These are phyloP conservation scores for Coprinopsis marcescibilis DNA, from an alignment of 768 basidiomycete genomes.

Conservation along the genomic window DNA sequence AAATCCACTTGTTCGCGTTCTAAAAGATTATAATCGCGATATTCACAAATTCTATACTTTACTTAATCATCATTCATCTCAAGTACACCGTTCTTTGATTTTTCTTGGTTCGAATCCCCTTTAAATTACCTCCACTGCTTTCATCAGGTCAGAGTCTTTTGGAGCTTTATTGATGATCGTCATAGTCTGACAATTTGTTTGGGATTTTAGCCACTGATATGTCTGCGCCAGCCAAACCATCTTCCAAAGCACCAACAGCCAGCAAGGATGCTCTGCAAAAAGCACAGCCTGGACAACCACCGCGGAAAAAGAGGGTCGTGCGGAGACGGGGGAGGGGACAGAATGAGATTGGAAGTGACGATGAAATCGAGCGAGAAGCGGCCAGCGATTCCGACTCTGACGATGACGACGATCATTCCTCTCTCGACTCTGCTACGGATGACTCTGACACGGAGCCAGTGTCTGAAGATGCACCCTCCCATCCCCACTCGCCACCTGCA, in stretches of 20 bases:
- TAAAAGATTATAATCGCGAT: slow-evolving; percentile 4
- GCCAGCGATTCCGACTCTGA: slow-evolving; percentile 70
- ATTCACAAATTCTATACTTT: not conserved
- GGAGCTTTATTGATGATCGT: slow-evolving; percentile 8
- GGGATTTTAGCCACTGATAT: slow-evolving; percentile 29
- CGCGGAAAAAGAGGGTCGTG: slow-evolving; percentile 40
- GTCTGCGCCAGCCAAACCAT: slow-evolving; percentile 37
- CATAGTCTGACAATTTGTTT: slow-evolving; percentile 16
- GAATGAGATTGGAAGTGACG: slow-evolving; percentile 62
- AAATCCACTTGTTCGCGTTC: not conserved
- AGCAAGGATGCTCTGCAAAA: slow-evolving; percentile 26
- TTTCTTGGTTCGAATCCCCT: slow-evolving; percentile 13
- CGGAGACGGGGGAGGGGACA: slow-evolving; percentile 62
- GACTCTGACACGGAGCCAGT: slow-evolving; percentile 64
- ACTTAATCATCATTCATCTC: slow-evolving; percentile 13
- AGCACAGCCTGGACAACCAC: slow-evolving; percentile 24
- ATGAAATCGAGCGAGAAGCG: slow-evolving; percentile 69
- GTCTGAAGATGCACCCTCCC: slow-evolving; percentile 55
- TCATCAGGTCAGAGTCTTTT: slow-evolving; percentile 30
- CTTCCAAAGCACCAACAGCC: slow-evolving; percentile 26
- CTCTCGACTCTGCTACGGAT: slow-evolving; percentile 53
- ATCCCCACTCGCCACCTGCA: slow-evolving; percentile 60
- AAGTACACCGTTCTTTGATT: too few relatives aligned
- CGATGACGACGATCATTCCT: slow-evolving; percentile 54
- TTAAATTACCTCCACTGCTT: slow-evolving; percentile 19